Evolutionary conservation across 2,329 filamentous ascomycete species (phyloP).

Genomic region (Alternaria burnsii): DNA sequence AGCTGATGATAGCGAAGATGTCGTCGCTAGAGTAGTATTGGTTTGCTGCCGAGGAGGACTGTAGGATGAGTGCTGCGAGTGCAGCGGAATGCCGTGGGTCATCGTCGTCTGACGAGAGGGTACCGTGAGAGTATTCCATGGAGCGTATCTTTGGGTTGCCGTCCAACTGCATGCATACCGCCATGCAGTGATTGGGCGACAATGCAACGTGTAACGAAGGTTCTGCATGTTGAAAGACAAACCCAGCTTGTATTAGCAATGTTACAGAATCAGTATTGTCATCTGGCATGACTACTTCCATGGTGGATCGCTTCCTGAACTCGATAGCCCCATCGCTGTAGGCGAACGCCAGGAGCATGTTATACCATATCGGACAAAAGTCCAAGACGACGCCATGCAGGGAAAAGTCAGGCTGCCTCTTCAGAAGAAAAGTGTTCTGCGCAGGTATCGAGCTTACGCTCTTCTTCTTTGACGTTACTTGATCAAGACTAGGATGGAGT

Average conservation of each 20-base stretch:
- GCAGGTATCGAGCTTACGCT: constrained; percentile 52
- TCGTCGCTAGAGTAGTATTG: constrained; percentile 60
- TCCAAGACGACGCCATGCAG: constrained; percentile 76
- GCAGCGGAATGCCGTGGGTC: constrained; percentile 50
- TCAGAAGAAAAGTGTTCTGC: constrained; percentile 51
- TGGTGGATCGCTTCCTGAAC: constrained; percentile 77
- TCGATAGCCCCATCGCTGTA: constrained; percentile 84
- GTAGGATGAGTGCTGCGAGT: constrained; percentile 52
- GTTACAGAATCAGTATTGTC: constrained; percentile 71
- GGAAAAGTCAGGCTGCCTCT: constrained; percentile 71
- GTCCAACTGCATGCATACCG: constrained; percentile 56
- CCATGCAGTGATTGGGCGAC: constrained; percentile 59
- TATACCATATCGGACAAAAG: constrained; percentile 73
- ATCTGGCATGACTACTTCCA: constrained; percentile 72
- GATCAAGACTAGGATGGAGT: constrained; percentile 79
- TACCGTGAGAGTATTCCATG: constrained; percentile 53
- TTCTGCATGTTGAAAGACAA: constrained; percentile 71
- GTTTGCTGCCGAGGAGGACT: constrained; percentile 54
- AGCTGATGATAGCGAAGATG: constrained; percentile 53
- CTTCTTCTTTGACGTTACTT: constrained; percentile 72
- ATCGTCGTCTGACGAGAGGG: constrained; percentile 40
- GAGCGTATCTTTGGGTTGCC: constrained; percentile 53
- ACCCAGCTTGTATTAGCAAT: constrained; percentile 79
- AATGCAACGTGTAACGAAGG: constrained; percentile 61
- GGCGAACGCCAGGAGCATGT: constrained; percentile 74